phyloP scores from a whole-genome alignment of 2,329 filamentous ascomycete genomes.

The Stachybotrys echinatus region DNA sequence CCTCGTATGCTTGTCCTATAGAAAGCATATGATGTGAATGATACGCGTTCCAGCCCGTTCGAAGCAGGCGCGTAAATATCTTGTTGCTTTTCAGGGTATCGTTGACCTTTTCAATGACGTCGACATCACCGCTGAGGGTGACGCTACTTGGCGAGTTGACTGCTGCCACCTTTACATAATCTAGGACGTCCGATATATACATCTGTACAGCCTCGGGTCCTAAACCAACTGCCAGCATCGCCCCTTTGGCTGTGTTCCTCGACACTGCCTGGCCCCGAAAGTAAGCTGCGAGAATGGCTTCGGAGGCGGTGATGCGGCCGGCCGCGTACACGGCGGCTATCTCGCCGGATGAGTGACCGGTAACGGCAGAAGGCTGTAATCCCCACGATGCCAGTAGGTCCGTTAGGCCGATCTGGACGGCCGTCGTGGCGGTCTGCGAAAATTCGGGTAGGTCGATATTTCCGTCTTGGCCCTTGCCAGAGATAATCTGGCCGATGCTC shows the following conservation, averaged over 20 bases:
- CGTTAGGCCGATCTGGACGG: constrained; percentile 25
- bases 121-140: constrained; percentile 12
- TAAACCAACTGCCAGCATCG: constrained; percentile 10
- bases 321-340: constrained; percentile 18
- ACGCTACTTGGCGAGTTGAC: constrained; percentile 11
- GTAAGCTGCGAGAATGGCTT: constrained; percentile 8
- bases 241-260: neutral
- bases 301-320: constrained; percentile 2
- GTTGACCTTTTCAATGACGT: constrained; percentile 2
- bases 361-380: constrained; percentile 27
- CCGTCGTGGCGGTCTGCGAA: constrained; percentile 20
- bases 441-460: constrained; percentile 7
- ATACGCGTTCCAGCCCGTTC: constrained; percentile 1
- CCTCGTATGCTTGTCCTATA: neutral
- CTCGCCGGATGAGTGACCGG: constrained; percentile 24
- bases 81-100: neutral
- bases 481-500: neutral
- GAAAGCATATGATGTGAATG: constrained; percentile 5
- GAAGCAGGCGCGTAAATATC: constrained; percentile 1
- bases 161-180: constrained; percentile 8
- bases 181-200: constrained; percentile 6
- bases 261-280: constrained; percentile 6
- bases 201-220: constrained; percentile 2
- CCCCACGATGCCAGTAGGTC: constrained; percentile 23
- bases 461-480: neutral